Conservation (phyloP, 495 filamentous ascomycete species). For the Aspergillus heteromorphus region DNA sequence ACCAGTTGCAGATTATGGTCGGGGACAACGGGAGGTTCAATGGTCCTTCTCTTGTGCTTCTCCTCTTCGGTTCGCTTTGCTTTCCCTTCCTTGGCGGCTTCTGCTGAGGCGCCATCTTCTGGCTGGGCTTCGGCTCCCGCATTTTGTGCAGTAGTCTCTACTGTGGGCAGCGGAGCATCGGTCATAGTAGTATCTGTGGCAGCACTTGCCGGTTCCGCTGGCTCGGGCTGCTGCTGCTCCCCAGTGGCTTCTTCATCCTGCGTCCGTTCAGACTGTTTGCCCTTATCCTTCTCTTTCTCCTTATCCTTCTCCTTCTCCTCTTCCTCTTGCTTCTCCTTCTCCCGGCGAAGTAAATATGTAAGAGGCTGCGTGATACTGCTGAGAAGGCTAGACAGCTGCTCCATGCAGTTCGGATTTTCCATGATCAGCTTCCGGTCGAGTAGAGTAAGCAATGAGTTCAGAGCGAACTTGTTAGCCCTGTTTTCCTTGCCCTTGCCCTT, state of each 20-base stretch:
- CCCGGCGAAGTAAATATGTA: constrained; percentile 72
- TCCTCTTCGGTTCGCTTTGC: constrained; percentile 48
- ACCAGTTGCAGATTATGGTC: constrained; percentile 87
- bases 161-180: constrained; percentile 33
- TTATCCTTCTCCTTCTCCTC: constrained; percentile 49
- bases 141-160: constrained; percentile 22
- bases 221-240: constrained; percentile 9
- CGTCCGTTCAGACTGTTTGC: constrained; percentile 39
- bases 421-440: constrained; percentile 89
- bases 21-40: constrained; percentile 82
- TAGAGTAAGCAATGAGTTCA: constrained; percentile 84
- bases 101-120: constrained; percentile 17
- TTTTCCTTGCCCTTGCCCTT: constrained; percentile 83
- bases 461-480: constrained; percentile 79
- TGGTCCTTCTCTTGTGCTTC: constrained; percentile 64
- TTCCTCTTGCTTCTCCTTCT: constrained; percentile 66
- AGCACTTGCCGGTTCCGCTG: constrained; percentile 14
- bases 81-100: constrained; percentile 27
- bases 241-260: constrained; percentile 22
- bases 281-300: constrained; percentile 48
- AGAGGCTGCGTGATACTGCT: constrained; percentile 86
- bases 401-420: constrained; percentile 93
- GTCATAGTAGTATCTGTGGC: constrained; percentile 39
- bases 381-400: constrained; percentile 78
- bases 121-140: constrained; percentile 12